These are phyloP conservation scores for Phytophthora niederhauseri DNA, from an alignment of 352 stramenopile genomes.

Conservation along the genomic window DNA sequence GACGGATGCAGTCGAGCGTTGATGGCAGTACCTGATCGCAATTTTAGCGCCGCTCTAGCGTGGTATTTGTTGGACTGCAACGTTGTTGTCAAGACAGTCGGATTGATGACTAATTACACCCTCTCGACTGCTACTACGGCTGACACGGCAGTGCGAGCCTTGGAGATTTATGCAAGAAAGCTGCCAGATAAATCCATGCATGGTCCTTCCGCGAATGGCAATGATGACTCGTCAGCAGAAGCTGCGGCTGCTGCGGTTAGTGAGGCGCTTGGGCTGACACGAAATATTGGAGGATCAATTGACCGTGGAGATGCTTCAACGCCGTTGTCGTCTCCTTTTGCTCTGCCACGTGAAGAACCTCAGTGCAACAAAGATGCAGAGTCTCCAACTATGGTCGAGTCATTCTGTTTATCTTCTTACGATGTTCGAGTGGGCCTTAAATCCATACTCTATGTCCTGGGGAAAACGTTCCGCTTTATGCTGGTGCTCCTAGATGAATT, in stretches of 20 bases:
- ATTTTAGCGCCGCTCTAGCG: conserved; percentile 71
- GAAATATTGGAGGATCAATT: conserved; percentile 2
- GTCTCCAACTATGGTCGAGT: conserved; percentile 11
- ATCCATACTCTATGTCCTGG: conserved; percentile 57
- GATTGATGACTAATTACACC: conserved; percentile 46
- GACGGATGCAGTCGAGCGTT: conserved; percentile 56
- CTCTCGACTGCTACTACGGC: conserved; percentile 39
- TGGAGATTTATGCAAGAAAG: conserved; percentile 26
- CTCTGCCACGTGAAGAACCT: not conserved
- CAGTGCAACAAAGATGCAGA: not conserved
- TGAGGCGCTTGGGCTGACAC: conserved; percentile 63
- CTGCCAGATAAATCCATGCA: conserved; percentile 5
- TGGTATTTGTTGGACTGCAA: conserved; percentile 83
- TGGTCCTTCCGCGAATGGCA: conserved; percentile 2
- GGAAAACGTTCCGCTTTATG: conserved; percentile 67
- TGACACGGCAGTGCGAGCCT: conserved; percentile 38
- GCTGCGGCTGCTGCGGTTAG: conserved; percentile 60
- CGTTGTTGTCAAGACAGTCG: conserved; percentile 51
- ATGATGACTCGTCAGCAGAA: conserved; percentile 28
- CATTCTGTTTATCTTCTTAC: conserved; percentile 49
- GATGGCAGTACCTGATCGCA: conserved; percentile 51
- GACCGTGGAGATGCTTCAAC: conserved; percentile 2
- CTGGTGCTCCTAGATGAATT: conserved; percentile 75
- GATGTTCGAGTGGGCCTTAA: conserved; percentile 60
- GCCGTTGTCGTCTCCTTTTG: not conserved